phyloP scores from a whole-genome alignment of 257 asterid species.

The Eucommia ulmoides region DNA sequence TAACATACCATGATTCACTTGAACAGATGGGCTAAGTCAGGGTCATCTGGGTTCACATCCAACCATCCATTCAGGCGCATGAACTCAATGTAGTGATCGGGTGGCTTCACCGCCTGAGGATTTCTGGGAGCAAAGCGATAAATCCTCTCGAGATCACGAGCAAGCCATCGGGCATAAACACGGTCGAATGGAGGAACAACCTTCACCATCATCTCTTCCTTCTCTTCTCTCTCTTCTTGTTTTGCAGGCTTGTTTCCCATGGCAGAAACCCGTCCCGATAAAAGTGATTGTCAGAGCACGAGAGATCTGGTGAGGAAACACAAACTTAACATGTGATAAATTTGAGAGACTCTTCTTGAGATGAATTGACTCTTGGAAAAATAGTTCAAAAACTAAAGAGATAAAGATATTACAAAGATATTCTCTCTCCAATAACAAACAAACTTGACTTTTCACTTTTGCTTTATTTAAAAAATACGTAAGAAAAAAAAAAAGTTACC shows the following conservation, averaged over 20 bases:
- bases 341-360: no score
- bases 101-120: constrained; percentile 59
- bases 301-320: no score
- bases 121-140: constrained; percentile 64
- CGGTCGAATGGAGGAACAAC: constrained; percentile 70
- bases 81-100: constrained; percentile 69
- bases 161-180: constrained; percentile 54
- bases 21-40: constrained; percentile 56
- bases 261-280: no score
- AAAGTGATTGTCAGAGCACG: no score
- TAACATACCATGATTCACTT: constrained; percentile 16
- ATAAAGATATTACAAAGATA: no score
- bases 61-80: constrained; percentile 90
- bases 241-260: constrained; percentile 77
- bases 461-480: no score
- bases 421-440: no score
- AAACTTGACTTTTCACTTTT: no score
- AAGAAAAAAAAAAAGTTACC: no score
- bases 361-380: no score
- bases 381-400: no score
- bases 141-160: constrained; percentile 66
- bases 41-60: constrained; percentile 71
- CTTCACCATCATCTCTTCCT: constrained; percentile 43
- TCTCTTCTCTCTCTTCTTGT: constrained; percentile 42
- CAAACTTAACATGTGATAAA: no score